Evolutionary conservation across 2,329 filamentous ascomycete species (phyloP), one percentile per base, ranked within the genome.

Genomic region (Penicillium brevicompactum): DNA sequence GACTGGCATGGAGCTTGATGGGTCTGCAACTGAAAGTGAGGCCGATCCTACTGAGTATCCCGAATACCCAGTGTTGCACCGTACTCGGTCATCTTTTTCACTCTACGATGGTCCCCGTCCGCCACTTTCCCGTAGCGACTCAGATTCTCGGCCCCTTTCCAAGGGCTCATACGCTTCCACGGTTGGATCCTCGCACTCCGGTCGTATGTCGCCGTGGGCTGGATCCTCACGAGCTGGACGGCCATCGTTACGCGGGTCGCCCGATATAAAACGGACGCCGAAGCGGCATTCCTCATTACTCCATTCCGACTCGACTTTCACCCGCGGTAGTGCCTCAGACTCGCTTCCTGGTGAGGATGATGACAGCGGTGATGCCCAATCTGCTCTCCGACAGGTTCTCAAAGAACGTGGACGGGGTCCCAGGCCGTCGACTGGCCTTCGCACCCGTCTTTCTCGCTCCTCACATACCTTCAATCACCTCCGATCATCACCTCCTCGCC

Each of bases 341-440:
- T 60, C 62, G 30, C 52, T 68, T 9, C 62, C 65, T 2, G 69
- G 68, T 8, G 58, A 65, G 1, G 66, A 70, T 1, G 68, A 69
- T 10, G 69, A 72, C 21, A 70, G 66, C 18, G 74, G 74, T 14
- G 69, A 80, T 66, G 78, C 78, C 18, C 76, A 79, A 56, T 74
- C 78, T 61, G 78, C 78, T 6, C 67, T 80, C 31, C 75, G 77
- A 34, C 74, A 79, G 55, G 74, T 80, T 3, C 68, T 80, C 16
- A 72, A 73, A 55, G 70, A 67, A 9, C 68, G 68, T 42, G 63
- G 66, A 30, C 62, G 69, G 11, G 64, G 65, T 14, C 52, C 65
- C 6, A 55, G 66, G 37, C 67, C 68, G 7, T 64, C 70, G 4
- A 65, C 64, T 37, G 61, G 67, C 43, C 72, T 69, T 63, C 67